Evolutionary conservation across 2,329 filamentous ascomycete genomes (phyloP).

Genomic region (Arthrobotrys sinensis): DNA sequence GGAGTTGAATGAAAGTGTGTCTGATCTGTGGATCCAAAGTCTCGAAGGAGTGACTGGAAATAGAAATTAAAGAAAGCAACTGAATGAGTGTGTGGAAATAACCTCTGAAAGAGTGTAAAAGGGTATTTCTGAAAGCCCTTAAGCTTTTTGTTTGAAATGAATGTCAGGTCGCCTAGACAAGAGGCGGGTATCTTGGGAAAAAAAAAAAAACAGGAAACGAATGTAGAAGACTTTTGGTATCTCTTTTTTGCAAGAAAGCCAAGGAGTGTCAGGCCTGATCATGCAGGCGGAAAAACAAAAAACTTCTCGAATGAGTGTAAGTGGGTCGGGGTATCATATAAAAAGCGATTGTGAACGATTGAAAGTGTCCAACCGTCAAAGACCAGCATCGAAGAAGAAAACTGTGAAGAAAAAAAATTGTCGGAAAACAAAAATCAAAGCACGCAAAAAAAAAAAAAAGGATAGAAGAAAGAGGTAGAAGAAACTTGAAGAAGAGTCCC

Average conservation of each 20-base stretch:
- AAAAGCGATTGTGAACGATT: conserved; percentile 47
- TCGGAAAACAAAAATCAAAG: conserved; percentile 4
- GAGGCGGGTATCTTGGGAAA: conserved; percentile 30
- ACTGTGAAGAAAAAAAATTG: conserved; percentile 20
- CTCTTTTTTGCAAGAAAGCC: conserved; percentile 3
- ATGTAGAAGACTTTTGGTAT: conserved; percentile 28
- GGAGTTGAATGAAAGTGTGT: conserved; percentile 28
- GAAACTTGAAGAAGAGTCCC: conserved; percentile 30
- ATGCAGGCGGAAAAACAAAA: not conserved
- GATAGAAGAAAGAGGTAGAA: conserved; percentile 11
- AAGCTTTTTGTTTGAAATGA: conserved; percentile 20
- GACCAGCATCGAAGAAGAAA: conserved; percentile 33
- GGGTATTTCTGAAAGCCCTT: not conserved
- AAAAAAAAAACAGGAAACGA: conserved; percentile 18
- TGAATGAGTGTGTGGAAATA: conserved; percentile 13
- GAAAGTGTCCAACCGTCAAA: conserved; percentile 46
- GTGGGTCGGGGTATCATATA: conserved; percentile 35
- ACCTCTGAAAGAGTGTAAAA: conserved; percentile 41
- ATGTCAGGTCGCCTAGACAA: conserved; percentile 22
- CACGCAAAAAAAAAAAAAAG: conserved; percentile 23
- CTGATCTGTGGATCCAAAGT: conserved; percentile 1
- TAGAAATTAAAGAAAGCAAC: conserved; percentile 48
- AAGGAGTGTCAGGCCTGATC: conserved; percentile 23
- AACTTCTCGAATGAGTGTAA: conserved; percentile 44
- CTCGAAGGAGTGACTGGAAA: conserved; percentile 2